Conservation (phyloP, 495 filamentous ascomycete species). For the Clohesyomyces aquaticus region DNA sequence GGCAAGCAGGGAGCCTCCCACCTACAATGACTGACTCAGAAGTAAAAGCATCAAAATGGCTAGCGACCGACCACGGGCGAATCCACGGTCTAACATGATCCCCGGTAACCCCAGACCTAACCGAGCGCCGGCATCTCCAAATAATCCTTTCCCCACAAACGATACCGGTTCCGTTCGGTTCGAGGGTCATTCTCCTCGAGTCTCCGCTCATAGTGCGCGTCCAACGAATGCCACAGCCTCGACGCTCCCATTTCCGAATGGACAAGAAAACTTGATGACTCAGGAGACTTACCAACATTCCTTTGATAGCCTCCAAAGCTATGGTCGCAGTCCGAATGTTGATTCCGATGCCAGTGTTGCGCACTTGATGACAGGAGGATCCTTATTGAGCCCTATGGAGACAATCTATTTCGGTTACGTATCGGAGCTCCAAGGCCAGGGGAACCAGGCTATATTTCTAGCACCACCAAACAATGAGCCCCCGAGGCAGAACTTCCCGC, state of each 20-base stretch:
- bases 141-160: too few relatives aligned
- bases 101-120: not conserved
- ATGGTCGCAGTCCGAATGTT: not conserved
- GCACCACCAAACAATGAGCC: not conserved
- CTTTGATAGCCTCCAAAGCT: too few relatives aligned
- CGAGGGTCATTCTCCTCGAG: too few relatives aligned
- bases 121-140: not conserved
- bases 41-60: not conserved
- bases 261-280: too few relatives aligned
- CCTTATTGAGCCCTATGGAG: not conserved
- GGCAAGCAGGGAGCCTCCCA: not conserved
- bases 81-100: not conserved
- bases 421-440: not conserved
- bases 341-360: not conserved
- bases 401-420: not conserved
- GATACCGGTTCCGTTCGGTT: too few relatives aligned
- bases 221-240: too few relatives aligned
- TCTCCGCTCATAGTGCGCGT: too few relatives aligned
- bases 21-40: not conserved
- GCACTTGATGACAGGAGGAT: too few relatives aligned
- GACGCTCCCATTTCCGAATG: too few relatives aligned
- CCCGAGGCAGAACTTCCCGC: too few relatives aligned
- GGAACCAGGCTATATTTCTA: not conserved
- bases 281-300: too few relatives aligned
- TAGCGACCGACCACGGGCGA: too few relatives aligned